Evolutionary conservation across 2,329 filamentous ascomycete genomes (phyloP).

Genomic region (Xylariaceae sp.): DNA sequence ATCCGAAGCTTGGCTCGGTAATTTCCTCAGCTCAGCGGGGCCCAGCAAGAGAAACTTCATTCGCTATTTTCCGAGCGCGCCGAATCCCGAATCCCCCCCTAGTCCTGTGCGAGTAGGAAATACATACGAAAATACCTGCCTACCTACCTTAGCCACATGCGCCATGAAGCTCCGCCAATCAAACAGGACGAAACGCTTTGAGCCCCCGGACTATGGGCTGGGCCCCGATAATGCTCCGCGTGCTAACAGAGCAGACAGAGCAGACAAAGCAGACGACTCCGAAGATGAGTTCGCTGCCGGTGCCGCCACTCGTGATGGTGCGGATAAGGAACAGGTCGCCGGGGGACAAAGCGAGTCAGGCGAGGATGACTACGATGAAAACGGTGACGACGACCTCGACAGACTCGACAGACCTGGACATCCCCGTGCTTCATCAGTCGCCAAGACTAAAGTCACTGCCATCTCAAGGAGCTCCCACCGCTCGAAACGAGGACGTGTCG

Average conservation of each 20-base stretch:
- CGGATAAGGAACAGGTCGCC: constrained; percentile 10
- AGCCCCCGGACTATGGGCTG: constrained; percentile 19
- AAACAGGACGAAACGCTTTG: constrained; percentile 27
- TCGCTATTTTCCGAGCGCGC: not conserved
- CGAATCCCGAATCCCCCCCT: constrained; percentile 6
- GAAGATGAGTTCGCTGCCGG: constrained; percentile 29
- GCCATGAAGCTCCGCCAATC: constrained; percentile 30
- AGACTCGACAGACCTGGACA: not conserved
- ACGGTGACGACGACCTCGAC: not conserved
- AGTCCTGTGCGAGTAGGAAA: constrained; percentile 2
- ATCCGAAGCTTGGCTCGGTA: not conserved
- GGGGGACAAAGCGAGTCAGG: constrained; percentile 4
- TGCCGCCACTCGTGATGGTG: constrained; percentile 11
- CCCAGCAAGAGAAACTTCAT: not conserved
- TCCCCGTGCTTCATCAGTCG: not conserved
- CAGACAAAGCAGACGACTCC: constrained; percentile 22
- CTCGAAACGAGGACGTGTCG: constrained; percentile 17
- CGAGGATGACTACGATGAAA: constrained; percentile 1
- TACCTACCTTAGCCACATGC: constrained; percentile 10
- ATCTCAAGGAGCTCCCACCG: not conserved
- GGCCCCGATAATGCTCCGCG: constrained; percentile 21
- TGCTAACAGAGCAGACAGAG: constrained; percentile 22
- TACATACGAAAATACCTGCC: not conserved
- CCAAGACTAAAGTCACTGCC: constrained; percentile 2
- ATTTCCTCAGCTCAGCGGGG: not conserved